A percentile compares a stretch with the other conserved stretches of the same genome.
These are phyloP conservation scores for Suillus variegatus DNA, from an alignment of 768 basidiomycete species.

Conservation along the genomic window DNA sequence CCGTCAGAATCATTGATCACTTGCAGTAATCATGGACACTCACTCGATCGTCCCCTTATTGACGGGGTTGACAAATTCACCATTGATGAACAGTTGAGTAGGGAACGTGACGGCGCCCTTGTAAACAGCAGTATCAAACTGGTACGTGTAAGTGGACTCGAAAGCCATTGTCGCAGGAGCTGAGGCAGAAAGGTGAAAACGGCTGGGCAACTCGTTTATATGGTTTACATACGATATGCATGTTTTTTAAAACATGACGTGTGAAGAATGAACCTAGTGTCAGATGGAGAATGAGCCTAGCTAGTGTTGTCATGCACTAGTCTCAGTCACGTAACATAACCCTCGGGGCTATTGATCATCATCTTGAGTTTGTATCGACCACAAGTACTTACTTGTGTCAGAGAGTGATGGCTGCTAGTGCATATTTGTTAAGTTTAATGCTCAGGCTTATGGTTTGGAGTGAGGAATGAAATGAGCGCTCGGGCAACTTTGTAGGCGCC, in stretches of 20 bases:
- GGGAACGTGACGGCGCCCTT: constrained; percentile 51
- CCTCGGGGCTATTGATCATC: too few relatives aligned
- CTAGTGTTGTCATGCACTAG: too few relatives aligned
- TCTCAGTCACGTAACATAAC: too few relatives aligned
- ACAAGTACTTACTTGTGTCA: too few relatives aligned
- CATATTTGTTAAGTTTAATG: too few relatives aligned
- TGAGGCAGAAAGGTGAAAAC: background rate
- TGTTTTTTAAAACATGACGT: background rate
- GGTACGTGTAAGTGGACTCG: constrained; percentile 36
- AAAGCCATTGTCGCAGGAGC: constrained; percentile 28
- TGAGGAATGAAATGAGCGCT: too few relatives aligned
- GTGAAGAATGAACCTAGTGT: too few relatives aligned
- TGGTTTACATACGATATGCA: background rate
- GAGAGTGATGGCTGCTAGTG: too few relatives aligned
- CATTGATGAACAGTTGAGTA: constrained; percentile 72
- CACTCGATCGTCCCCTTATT: constrained; percentile 14
- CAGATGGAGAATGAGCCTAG: too few relatives aligned
- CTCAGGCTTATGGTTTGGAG: too few relatives aligned
- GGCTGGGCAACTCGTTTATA: background rate
- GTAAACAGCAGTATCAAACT: constrained; percentile 54
- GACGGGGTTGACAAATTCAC: constrained; percentile 28
- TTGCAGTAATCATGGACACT: background rate
- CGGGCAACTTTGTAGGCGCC: too few relatives aligned
- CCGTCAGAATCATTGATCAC: background rate
- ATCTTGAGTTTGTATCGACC: too few relatives aligned